A percentile compares a stretch with the other conserved stretches of the same genome.
These are phyloP conservation scores for Talaromyces albobiverticillius DNA, from an alignment of 2,329 filamentous ascomycete species.

Conservation along the genomic window DNA sequence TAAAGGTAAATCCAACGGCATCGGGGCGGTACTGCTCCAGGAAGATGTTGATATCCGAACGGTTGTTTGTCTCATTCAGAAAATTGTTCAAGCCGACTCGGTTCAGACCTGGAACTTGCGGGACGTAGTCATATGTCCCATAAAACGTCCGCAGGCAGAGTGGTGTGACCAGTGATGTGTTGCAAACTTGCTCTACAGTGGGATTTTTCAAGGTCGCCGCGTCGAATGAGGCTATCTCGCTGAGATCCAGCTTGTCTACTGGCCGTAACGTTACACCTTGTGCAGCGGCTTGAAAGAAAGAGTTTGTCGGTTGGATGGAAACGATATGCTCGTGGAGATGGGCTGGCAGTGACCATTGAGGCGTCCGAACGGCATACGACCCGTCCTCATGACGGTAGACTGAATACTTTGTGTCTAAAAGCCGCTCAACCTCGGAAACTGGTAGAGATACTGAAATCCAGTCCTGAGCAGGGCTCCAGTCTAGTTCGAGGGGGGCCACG, in stretches of 20 bases:
- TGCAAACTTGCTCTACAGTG: constrained; percentile 1
- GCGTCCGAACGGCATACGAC: background rate
- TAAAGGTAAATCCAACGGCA: background rate
- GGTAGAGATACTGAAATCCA: constrained; percentile 5
- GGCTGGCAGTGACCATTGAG: constrained; percentile 6
- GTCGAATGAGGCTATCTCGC: background rate
- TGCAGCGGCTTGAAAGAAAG: constrained; percentile 6
- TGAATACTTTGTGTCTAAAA: constrained; percentile 10
- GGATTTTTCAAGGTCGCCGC: background rate
- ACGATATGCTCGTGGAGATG: constrained; percentile 8
- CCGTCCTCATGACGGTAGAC: constrained; percentile 7
- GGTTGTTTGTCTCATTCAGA: constrained; percentile 11
- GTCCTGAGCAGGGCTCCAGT: constrained; percentile 1
- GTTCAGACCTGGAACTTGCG: background rate
- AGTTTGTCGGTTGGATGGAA: constrained; percentile 12
- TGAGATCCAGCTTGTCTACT: constrained; percentile 2
- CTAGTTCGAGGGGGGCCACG: background rate
- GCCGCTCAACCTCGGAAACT: background rate
- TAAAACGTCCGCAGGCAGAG: constrained; percentile 12
- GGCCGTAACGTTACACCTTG: background rate
- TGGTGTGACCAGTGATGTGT: constrained; percentile 7
- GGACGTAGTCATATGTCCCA: constrained; percentile 6
- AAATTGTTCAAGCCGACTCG: constrained; percentile 8
- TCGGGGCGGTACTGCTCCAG: constrained; percentile 9
- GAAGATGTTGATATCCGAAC: constrained; percentile 9